Percentiles rank a stretch among this genome's conserved stretches.
Evolutionary conservation across 169 alveolate species (phyloP).

Genomic region (Cryptosporidium sp.): DNA sequence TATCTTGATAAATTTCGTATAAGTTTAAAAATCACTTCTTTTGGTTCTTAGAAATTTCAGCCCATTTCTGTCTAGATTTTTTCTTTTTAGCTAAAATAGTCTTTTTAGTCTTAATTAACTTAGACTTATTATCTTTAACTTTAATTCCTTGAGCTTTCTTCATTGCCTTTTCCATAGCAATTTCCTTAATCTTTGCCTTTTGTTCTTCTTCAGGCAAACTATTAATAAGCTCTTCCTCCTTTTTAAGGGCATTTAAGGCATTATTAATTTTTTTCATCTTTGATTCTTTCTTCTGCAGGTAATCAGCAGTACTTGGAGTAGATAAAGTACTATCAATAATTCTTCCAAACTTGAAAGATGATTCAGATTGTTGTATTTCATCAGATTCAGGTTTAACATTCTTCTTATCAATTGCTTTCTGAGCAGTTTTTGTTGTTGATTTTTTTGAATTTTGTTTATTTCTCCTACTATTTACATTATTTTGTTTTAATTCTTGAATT

Average conservation of each 20-base stretch:
- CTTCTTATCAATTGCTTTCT: background rate
- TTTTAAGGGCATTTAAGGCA: constrained; percentile 8
- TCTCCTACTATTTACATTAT: background rate
- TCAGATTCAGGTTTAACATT: background rate
- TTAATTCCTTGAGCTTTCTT: constrained; percentile 57
- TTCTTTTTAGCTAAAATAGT: constrained; percentile 39
- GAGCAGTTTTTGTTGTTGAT: background rate
- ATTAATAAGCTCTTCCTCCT: constrained; percentile 25
- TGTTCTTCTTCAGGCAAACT: constrained; percentile 35
- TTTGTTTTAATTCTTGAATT: constrained; percentile 43
- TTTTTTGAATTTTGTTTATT: constrained; percentile 5
- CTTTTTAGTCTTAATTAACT: constrained; percentile 35
- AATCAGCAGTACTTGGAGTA: background rate
- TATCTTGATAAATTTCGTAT: background rate
- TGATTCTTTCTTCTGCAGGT: constrained; percentile 35
- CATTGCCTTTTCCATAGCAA: constrained; percentile 63
- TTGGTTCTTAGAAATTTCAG: constrained; percentile 30
- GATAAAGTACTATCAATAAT: background rate
- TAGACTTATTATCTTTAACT: constrained; percentile 37
- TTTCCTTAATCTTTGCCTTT: constrained; percentile 16
- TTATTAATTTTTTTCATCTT: constrained; percentile 43
- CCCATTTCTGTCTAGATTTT: constrained; percentile 63
- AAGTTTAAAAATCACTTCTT: background rate
- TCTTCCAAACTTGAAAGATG: constrained; percentile 37
- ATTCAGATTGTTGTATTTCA: background rate